Conservation (phyloP, 106 monocot species). For the Dioscorea zingiberensis region DNA sequence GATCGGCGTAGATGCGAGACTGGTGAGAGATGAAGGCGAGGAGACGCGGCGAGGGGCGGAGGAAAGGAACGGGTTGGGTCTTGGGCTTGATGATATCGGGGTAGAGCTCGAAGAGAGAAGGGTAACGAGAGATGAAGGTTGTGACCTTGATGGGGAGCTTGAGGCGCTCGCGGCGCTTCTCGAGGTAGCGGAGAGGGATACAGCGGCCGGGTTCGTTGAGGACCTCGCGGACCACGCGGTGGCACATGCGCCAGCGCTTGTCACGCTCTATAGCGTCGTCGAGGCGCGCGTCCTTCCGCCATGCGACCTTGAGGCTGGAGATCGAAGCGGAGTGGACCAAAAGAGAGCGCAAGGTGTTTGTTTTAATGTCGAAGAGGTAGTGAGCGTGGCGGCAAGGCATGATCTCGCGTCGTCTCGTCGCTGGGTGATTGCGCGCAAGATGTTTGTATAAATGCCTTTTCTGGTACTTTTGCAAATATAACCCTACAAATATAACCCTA, state of each 20-base stretch:
- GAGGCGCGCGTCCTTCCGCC: constrained; percentile 54
- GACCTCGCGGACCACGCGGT: constrained; percentile 75
- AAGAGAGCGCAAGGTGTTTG: no score
- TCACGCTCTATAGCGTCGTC: constrained; percentile 71
- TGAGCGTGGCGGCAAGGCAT: no score
- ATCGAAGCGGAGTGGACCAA: background rate
- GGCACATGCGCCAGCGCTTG: constrained; percentile 58
- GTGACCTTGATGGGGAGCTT: constrained; percentile 39
- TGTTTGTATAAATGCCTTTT: no score
- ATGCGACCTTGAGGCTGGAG: constrained; percentile 76
- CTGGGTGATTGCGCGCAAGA: no score
- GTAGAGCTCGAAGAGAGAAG: constrained; percentile 60
- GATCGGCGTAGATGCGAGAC: constrained; percentile 16
- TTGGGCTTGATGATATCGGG: constrained; percentile 44
- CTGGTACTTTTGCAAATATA: no score
- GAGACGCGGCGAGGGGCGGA: constrained; percentile 12
- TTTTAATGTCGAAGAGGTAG: no score
- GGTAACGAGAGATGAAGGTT: constrained; percentile 68
- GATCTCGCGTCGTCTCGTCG: no score
- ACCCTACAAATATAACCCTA: no score
- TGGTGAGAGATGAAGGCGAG: constrained; percentile 37
- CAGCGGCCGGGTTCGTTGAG: constrained; percentile 46
- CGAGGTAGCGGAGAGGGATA: constrained; percentile 79
- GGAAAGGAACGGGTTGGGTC: constrained; percentile 47
- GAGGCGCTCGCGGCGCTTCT: constrained; percentile 71